Percentiles rank a stretch among this genome's conserved stretches.
Evolutionary conservation across 169 alveolate genomes (phyloP).

Genomic region (Ophryocystis elektroscirrha): DNA sequence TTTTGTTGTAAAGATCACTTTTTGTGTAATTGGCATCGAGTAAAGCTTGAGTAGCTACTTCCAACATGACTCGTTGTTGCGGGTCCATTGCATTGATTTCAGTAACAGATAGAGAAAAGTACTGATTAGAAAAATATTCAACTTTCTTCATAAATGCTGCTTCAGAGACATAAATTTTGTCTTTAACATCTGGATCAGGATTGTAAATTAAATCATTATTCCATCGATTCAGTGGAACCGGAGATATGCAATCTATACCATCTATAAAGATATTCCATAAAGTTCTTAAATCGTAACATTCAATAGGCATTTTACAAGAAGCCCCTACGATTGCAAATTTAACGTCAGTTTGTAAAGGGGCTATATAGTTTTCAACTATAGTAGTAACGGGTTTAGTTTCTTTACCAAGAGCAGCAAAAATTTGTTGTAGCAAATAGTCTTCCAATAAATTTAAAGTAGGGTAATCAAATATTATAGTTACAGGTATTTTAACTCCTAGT

Average conservation of each 20-base stretch:
- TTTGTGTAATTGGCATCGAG: conserved; percentile 15
- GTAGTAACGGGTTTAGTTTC: background rate
- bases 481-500: conserved; percentile 21
- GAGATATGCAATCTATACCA: conserved; percentile 9
- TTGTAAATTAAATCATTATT: conserved; percentile 3
- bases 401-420: background rate
- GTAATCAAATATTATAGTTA: conserved; percentile 29
- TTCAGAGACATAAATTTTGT: conserved; percentile 1
- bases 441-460: conserved; percentile 31
- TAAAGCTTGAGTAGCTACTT: conserved; percentile 29
- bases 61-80: conserved; percentile 40
- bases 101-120: no score
- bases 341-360: no score
- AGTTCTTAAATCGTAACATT: background rate
- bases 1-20: conserved; percentile 6
- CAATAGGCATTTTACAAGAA: no score
- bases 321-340: no score
- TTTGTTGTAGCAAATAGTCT: conserved; percentile 17
- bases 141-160: conserved; percentile 7
- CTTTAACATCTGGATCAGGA: background rate
- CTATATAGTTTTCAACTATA: no score
- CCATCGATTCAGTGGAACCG: conserved; percentile 6
- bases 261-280: conserved; percentile 9
- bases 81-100: conserved; percentile 47
- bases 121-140: no score